Percentiles rank a stretch among this genome's conserved stretches.
These are phyloP conservation scores for Haplosporangium sp. DNA, from an alignment of 371 early-diverging fungal genomes.

Conservation along the genomic window DNA sequence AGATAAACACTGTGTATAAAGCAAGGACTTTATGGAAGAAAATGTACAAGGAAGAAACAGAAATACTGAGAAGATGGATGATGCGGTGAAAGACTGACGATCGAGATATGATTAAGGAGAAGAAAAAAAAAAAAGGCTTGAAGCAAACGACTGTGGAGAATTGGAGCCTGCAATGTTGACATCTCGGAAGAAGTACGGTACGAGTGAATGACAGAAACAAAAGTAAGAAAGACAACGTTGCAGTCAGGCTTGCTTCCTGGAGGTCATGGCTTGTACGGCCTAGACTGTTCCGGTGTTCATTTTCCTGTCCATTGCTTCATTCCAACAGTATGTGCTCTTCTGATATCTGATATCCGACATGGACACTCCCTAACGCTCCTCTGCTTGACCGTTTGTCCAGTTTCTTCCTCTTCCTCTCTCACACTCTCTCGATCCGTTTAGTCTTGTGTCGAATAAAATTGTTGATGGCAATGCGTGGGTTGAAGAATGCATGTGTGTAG, in stretches of 20 bases:
- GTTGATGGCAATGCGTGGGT: not conserved
- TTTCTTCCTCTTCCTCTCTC: not conserved
- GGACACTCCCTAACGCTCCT: not conserved
- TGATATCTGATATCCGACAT: too few species aligned
- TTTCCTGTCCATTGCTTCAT: not conserved
- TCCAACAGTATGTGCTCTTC: not conserved
- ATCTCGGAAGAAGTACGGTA: not conserved
- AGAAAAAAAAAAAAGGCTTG: not conserved
- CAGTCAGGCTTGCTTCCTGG: too few species aligned
- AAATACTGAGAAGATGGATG: not conserved
- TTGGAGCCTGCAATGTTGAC: too few species aligned
- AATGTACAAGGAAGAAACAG: slow-evolving; percentile 7
- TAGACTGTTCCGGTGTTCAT: too few species aligned
- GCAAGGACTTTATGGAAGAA: not conserved
- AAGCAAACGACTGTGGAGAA: not conserved
- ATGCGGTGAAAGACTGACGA: not conserved
- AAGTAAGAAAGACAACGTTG: too few species aligned
- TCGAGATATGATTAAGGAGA: not conserved
- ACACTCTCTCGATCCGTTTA: not conserved
- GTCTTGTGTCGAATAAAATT: not conserved
- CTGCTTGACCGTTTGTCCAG: not conserved
- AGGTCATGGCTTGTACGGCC: too few species aligned
- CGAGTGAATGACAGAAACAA: too few species aligned
- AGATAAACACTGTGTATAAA: not conserved
- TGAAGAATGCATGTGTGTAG: not conserved